These are phyloP conservation scores for Avicennia marina DNA, from an alignment of 257 asterid genomes.

Conservation along the genomic window DNA sequence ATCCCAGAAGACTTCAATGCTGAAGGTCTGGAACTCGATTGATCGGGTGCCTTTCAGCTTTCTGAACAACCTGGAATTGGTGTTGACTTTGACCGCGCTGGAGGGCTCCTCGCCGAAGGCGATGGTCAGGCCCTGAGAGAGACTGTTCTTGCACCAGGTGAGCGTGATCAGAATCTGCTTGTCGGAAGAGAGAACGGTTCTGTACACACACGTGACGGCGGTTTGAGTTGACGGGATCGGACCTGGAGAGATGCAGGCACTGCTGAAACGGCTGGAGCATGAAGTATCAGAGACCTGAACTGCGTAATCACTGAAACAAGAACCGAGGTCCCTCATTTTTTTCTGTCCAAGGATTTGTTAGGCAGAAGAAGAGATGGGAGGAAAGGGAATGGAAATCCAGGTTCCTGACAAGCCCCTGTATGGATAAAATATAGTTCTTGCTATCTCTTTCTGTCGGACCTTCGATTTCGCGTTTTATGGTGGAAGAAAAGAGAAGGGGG, in stretches of 20 bases:
- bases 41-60: slow-evolving; percentile 55
- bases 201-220: slow-evolving; percentile 51
- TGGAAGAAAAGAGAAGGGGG: too few species aligned
- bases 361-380: too few species aligned
- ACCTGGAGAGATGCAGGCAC: slow-evolving; percentile 48
- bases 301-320: slow-evolving; percentile 71
- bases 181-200: slow-evolving; percentile 35
- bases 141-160: slow-evolving; percentile 53
- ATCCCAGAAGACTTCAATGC: slow-evolving; percentile 59
- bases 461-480: too few species aligned
- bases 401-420: too few species aligned
- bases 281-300: slow-evolving; percentile 62
- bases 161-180: slow-evolving; percentile 43
- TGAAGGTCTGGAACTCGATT: slow-evolving; percentile 26
- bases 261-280: slow-evolving; percentile 47
- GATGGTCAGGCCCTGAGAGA: slow-evolving; percentile 42
- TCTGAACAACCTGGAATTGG: slow-evolving; percentile 52
- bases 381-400: too few species aligned
- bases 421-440: too few species aligned
- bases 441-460: too few species aligned
- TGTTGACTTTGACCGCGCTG: slow-evolving; percentile 44
- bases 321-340: slow-evolving; percentile 65
- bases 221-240: slow-evolving; percentile 50
- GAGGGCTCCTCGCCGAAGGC: slow-evolving; percentile 10
- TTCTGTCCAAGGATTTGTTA: not conserved